phyloP scores from a whole-genome alignment of 192 early-diverging fungal species.

The Coemansia sp. region DNA sequence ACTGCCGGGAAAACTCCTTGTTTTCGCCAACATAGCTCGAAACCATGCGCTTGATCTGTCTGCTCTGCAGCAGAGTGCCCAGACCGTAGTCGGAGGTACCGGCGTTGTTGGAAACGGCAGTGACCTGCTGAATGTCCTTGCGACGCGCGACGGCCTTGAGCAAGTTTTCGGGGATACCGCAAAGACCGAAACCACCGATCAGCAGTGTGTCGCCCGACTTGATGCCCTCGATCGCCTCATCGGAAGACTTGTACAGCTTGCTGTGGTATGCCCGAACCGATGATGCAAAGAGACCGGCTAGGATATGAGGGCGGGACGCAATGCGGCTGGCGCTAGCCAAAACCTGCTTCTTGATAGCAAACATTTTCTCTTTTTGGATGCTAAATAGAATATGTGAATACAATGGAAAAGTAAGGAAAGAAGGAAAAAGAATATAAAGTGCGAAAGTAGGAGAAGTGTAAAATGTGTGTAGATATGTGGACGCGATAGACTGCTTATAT shows the following conservation, averaged over 20 bases:
- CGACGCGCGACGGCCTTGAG: constrained; percentile 62
- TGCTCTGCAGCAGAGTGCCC: constrained; percentile 60
- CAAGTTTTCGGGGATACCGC: constrained; percentile 78
- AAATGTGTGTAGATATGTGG: neutral
- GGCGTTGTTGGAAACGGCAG: constrained; percentile 76
- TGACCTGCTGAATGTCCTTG: constrained; percentile 60
- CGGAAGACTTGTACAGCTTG: constrained; percentile 58
- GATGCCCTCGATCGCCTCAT: constrained; percentile 61
- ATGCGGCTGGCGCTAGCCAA: constrained; percentile 23
- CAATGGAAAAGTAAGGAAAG: too few relatives aligned
- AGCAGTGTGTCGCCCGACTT: constrained; percentile 58
- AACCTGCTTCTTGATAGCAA: constrained; percentile 35
- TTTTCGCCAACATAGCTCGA: constrained; percentile 77
- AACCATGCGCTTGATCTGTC: constrained; percentile 80
- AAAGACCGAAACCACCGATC: constrained; percentile 71
- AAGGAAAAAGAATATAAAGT: neutral
- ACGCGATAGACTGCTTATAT: neutral
- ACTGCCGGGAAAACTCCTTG: constrained; percentile 77
- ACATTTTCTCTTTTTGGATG: constrained; percentile 6
- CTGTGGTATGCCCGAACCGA: constrained; percentile 35
- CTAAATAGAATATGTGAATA: neutral
- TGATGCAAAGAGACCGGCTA: constrained; percentile 11
- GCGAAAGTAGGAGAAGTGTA: neutral
- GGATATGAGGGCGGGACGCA: constrained; percentile 21
- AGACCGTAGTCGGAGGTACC: constrained; percentile 71